Conservation (phyloP, 2,329 filamentous ascomycete species). For the Aspergillus transmontanensis region DNA sequence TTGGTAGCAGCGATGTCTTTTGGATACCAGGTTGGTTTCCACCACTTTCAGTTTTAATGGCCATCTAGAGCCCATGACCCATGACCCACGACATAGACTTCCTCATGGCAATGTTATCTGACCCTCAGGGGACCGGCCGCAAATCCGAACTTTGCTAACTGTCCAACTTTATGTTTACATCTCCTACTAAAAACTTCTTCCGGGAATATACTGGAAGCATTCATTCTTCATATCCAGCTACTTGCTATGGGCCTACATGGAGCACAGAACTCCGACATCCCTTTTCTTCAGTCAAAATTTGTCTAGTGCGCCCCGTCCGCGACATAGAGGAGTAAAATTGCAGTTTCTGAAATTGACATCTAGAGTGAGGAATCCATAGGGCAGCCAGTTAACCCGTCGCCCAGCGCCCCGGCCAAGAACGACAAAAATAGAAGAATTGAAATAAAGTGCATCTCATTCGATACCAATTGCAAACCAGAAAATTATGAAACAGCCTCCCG, state of each 20-base stretch:
- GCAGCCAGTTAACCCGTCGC: not conserved
- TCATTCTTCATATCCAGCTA: not conserved
- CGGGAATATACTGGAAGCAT: not conserved
- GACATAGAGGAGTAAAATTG: not conserved
- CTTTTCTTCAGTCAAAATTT: not conserved
- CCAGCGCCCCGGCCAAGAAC: not conserved
- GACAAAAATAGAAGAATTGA: not conserved
- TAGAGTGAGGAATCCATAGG: not conserved
- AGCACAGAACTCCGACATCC: not conserved
- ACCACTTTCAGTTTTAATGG: not conserved
- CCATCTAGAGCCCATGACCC: not conserved
- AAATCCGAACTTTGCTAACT: not conserved
- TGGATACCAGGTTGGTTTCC: not conserved
- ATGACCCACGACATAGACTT: not conserved
- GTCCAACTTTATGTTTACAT: not conserved
- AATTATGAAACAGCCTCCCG: too few relatives aligned
- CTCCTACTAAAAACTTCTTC: not conserved
- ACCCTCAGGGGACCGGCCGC: not conserved
- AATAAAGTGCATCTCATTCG: not conserved
- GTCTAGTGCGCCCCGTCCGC: not conserved
- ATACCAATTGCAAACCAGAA: not conserved
- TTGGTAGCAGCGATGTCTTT: conserved; percentile 14
- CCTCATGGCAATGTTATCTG: not conserved
- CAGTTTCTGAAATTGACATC: not conserved
- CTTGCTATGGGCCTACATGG: not conserved